Evolutionary conservation across 2,329 filamentous ascomycete species (phyloP).

Genomic region (Trichoderma lentiforme): DNA sequence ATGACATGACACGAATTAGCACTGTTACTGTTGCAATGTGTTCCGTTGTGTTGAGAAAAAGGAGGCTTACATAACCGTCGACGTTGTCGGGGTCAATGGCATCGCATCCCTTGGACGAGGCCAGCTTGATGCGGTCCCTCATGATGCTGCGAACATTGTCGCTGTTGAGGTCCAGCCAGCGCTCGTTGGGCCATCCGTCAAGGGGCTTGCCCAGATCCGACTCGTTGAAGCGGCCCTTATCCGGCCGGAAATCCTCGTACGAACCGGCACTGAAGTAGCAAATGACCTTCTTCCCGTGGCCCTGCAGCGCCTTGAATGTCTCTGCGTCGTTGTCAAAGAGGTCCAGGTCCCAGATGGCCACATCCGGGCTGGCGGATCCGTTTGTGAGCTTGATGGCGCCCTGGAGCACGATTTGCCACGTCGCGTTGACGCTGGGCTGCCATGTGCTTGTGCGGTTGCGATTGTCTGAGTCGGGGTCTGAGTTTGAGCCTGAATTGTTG

Average conservation of each 20-base stretch:
- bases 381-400: slow-evolving; percentile 43
- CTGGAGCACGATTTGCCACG: slow-evolving; percentile 61
- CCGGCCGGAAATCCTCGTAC: slow-evolving; percentile 61
- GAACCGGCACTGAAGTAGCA: slow-evolving; percentile 75
- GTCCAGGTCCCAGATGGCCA: slow-evolving; percentile 47
- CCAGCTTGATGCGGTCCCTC: slow-evolving; percentile 56
- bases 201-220: slow-evolving; percentile 57
- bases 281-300: slow-evolving; percentile 58
- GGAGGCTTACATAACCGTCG: slow-evolving; percentile 56
- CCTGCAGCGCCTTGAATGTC: slow-evolving; percentile 54
- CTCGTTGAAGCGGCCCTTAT: slow-evolving; percentile 51
- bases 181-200: slow-evolving; percentile 63
- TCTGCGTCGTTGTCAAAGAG: slow-evolving; percentile 51
- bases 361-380: slow-evolving; percentile 41
- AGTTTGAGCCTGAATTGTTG: slow-evolving; percentile 22
- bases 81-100: slow-evolving; percentile 68
- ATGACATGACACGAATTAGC: background rate
- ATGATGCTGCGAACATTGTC: slow-evolving; percentile 62
- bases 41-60: background rate
- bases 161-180: slow-evolving; percentile 61
- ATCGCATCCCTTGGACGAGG: slow-evolving; percentile 60
- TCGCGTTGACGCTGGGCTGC: slow-evolving; percentile 49
- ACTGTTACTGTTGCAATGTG: background rate
- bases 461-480: slow-evolving; percentile 1
- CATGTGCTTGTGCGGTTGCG: slow-evolving; percentile 37